Evolutionary conservation across 2,329 filamentous ascomycete species (phyloP).

Genomic region (Neofusicoccum kwambonambiense): DNA sequence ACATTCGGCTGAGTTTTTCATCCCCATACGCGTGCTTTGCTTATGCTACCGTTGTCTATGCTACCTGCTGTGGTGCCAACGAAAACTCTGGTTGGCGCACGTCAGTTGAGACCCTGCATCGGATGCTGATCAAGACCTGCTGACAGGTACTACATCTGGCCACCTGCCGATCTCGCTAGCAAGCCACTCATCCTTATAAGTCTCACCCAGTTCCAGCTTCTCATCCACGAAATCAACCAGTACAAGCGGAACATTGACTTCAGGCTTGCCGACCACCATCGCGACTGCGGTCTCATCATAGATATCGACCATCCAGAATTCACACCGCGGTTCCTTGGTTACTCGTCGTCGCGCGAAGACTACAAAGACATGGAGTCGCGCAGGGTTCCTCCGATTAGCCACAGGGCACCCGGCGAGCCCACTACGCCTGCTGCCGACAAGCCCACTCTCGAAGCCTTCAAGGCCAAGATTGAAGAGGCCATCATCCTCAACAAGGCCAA

Average conservation of each 20-base stretch:
- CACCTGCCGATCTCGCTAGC: conserved; percentile 42
- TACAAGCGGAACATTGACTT: conserved; percentile 54
- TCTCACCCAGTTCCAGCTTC: conserved; percentile 61
- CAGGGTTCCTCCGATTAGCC: conserved; percentile 28
- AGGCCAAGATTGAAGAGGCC: conserved; percentile 53
- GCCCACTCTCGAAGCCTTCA: conserved; percentile 49
- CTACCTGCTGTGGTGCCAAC: too few relatives aligned
- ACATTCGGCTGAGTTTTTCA: too few relatives aligned
- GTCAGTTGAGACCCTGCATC: not conserved
- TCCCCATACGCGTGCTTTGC: too few relatives aligned
- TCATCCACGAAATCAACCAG: conserved; percentile 65
- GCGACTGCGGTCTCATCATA: conserved; percentile 58
- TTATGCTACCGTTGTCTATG: too few relatives aligned
- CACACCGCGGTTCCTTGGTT: conserved; percentile 67
- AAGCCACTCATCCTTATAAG: conserved; percentile 67
- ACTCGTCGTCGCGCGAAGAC: conserved; percentile 48
- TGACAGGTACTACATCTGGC: conserved; percentile 65
- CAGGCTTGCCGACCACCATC: conserved; percentile 55
- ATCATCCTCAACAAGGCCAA: conserved; percentile 52
- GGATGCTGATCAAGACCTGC: not conserved
- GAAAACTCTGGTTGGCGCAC: not conserved
- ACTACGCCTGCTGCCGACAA: conserved; percentile 30
- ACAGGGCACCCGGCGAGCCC: conserved; percentile 22
- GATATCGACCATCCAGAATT: conserved; percentile 63
- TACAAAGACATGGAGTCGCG: conserved; percentile 39